phyloP scores from a whole-genome alignment of 768 basidiomycete genomes.

The Tephrocybe sp. region DNA sequence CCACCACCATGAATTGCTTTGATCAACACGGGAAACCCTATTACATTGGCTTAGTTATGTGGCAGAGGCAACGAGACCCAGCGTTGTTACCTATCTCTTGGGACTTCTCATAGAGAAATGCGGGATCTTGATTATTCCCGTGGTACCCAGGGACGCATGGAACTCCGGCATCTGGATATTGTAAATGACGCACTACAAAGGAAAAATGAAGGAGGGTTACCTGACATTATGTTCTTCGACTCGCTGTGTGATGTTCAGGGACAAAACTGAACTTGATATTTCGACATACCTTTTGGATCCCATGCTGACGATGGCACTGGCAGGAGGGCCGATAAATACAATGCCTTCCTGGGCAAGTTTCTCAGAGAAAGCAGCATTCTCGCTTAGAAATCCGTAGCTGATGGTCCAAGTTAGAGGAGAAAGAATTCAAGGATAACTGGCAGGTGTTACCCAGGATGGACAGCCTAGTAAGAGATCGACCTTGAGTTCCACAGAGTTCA shows the following conservation, averaged over 20 bases:
- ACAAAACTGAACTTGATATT: not conserved
- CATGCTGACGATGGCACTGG: constrained; percentile 89
- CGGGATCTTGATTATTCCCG: constrained; percentile 74
- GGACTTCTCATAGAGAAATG: constrained; percentile 69
- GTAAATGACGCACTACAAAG: not conserved
- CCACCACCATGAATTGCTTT: constrained; percentile 97
- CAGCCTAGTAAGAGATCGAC: constrained; percentile 51
- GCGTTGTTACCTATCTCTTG: constrained; percentile 71
- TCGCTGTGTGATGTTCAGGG: constrained; percentile 48
- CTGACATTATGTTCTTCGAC: constrained; percentile 93
- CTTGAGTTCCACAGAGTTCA: not conserved
- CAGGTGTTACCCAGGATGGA: constrained; percentile 88
- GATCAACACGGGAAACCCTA: constrained; percentile 89
- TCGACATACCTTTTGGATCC: constrained; percentile 82
- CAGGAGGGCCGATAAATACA: constrained; percentile 89
- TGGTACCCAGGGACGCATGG: constrained; percentile 97
- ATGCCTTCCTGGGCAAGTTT: constrained; percentile 75
- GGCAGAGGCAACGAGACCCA: too few relatives aligned
- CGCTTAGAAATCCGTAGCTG: constrained; percentile 89
- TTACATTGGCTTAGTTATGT: too few relatives aligned
- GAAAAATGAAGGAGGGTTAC: constrained; percentile 35
- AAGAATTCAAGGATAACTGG: not conserved
- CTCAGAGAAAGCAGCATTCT: constrained; percentile 83
- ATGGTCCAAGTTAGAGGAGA: constrained; percentile 1
- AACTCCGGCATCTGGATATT: constrained; percentile 69